Base-by-base conservation (phyloP, 2,329 filamentous ascomycete genomes). In the Diaporthe citrichinensis region DNA sequence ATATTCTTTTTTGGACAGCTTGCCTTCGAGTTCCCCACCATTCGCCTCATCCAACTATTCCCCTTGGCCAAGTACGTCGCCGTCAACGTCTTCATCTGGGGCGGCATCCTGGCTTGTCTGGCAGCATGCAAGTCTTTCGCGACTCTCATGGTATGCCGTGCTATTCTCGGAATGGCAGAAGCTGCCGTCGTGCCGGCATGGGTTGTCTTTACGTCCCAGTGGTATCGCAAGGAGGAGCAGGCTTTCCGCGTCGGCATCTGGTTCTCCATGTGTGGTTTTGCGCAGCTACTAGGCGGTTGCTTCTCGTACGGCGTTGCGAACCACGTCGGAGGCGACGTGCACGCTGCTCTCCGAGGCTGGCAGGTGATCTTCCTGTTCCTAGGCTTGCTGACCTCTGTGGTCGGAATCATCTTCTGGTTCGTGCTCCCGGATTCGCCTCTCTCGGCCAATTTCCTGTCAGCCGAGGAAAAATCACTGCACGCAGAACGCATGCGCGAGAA, bases 51-150 rank as follows among this genome's bases (percentile, higher is more conserved):
- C 20, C 84, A 85, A 68, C 73, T 81, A 8, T 84, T 86, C 34
- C 84, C 84, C 12, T 77, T 85, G 17, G 84, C 83, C 1, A 83
- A 83, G 46, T 85, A 84, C 61, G 78, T 81, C n/a, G 82, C 83
- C 0, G 75, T 84, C 74, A 84, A 83, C 69, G 80, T 85, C 8
- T 81, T 77, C 1, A 77, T 84, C 15, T 85, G 84, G 84, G 84
- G 84, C 8, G 65, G 74, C 20, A 28, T 58, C 31, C 36, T 72
- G n/a, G 69, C 69, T n/a, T 72, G 69, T 31, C 53, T 72, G 12
- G 69, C 69, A 34, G 69, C 69, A 20, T 72, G 69, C 69, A 62
- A 57, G 8, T 58, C 51, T 15, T 72, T 58, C 20, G 53, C 69
- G 49, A 58, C 78, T 4, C 53, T 81, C 31, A 62, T 81, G 31